These are phyloP conservation scores for Jaltomata sinuosa DNA, from an alignment of 257 asterid genomes.

Conservation along the genomic window DNA sequence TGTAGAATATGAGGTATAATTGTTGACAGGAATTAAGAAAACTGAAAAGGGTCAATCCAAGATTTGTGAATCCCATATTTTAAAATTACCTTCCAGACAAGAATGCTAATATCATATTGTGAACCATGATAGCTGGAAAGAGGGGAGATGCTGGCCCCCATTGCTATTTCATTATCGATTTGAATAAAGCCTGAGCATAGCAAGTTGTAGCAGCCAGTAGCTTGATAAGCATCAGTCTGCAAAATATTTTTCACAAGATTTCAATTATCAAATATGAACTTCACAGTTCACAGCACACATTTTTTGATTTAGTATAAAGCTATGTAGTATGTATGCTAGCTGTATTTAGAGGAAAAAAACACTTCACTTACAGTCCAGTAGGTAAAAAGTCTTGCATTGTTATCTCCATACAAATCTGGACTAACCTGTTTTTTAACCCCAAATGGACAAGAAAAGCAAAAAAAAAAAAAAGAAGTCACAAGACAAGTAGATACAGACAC, in stretches of 20 bases:
- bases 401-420: constrained; percentile 81
- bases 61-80: neutral
- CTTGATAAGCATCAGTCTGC: constrained; percentile 81
- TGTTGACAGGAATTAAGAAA: neutral
- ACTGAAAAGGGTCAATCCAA: neutral
- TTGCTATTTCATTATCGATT: constrained; percentile 54
- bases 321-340: constrained; percentile 17
- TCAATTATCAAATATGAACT: constrained; percentile 8
- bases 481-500: neutral
- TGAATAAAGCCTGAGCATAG: constrained; percentile 81
- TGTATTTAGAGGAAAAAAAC: neutral
- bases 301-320: neutral
- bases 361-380: constrained; percentile 84
- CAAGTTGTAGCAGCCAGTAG: constrained; percentile 86
- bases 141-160: constrained; percentile 86
- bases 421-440: constrained; percentile 51
- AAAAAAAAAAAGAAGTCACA: neutral
- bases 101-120: constrained; percentile 76
- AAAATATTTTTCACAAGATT: constrained; percentile 10
- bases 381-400: constrained; percentile 76
- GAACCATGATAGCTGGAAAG: constrained; percentile 41
- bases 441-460: neutral
- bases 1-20: neutral
- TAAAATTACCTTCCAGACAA: constrained; percentile 75
- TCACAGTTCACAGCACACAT: neutral